Evolutionary conservation across 306 rosid genomes (phyloP).

Genomic region (Glycine soja): DNA sequence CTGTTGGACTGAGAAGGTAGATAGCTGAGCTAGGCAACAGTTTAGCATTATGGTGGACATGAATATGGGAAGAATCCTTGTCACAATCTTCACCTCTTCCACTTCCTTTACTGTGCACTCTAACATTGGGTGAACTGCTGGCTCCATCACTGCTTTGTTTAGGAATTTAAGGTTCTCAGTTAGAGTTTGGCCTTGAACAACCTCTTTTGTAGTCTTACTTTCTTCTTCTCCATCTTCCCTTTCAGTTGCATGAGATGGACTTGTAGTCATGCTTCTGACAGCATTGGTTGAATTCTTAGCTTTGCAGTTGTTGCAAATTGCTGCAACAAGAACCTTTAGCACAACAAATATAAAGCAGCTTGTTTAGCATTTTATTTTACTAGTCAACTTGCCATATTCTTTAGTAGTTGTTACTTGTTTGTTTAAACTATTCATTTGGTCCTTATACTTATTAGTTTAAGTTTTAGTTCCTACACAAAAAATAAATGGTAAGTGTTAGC

Average conservation of each 20-base stretch:
- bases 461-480: too few relatives aligned
- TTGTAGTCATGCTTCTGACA: conserved; percentile 49
- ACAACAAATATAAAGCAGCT: conserved; percentile 33
- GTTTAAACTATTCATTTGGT: neutral
- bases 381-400: neutral
- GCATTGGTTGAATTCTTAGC: conserved; percentile 53
- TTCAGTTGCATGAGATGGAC: conserved; percentile 48
- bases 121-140: conserved; percentile 58
- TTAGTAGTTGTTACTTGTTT: neutral
- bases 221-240: conserved; percentile 42
- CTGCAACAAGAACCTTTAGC: conserved; percentile 71
- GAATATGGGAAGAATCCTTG: conserved; percentile 72
- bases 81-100: conserved; percentile 71
- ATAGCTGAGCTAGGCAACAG: conserved; percentile 85
- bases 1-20: conserved; percentile 87
- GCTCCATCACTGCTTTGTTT: conserved; percentile 56
- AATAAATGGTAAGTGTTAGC: too few relatives aligned
- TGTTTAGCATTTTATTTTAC: conserved; percentile 19
- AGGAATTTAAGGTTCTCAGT: conserved; percentile 64
- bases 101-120: conserved; percentile 66
- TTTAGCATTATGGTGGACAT: conserved; percentile 78
- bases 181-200: conserved; percentile 31
- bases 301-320: conserved; percentile 55
- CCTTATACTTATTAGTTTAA: neutral
- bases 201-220: conserved; percentile 34